Conservation (phyloP, 352 stramenopile species). For the Pythium aphanidermatum region DNA sequence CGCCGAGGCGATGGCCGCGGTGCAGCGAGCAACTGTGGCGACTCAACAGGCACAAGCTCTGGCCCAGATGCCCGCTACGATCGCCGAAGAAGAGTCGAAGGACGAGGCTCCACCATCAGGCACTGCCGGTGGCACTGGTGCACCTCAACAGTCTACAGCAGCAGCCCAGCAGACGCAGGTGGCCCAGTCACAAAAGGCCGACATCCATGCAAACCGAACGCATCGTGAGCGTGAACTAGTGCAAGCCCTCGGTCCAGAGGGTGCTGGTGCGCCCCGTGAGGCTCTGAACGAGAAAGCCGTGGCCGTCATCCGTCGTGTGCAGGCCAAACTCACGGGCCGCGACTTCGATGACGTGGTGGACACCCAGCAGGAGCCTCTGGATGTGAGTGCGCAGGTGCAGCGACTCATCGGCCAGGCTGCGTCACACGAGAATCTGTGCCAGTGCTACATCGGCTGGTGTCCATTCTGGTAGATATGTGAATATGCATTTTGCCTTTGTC, state of each 20-base stretch:
- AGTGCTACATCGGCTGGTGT: conserved; percentile 99
- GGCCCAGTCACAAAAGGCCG: conserved; percentile 42
- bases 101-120: not conserved
- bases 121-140: conserved; percentile 17
- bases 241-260: conserved; percentile 72
- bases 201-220: conserved; percentile 67
- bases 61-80: too few species aligned
- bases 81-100: not conserved
- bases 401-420: conserved; percentile 97
- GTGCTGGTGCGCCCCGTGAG: conserved; percentile 69
- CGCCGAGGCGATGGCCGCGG: conserved; percentile 16
- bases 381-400: conserved; percentile 89
- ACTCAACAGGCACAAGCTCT: not conserved
- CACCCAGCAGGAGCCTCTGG: conserved; percentile 48
- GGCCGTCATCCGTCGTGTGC: conserved; percentile 96
- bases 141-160: too few species aligned
- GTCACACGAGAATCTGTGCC: conserved; percentile 98
- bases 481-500: too few species aligned
- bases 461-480: conserved; percentile 68
- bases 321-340: conserved; percentile 98
- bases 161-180: conserved; percentile 24
- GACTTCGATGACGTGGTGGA: conserved; percentile 92
- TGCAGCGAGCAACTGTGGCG: conserved; percentile 8
- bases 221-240: conserved; percentile 80
- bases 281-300: conserved; percentile 95